phyloP scores from a whole-genome alignment of 306 rosid species.

The Lagenaria siceraria region DNA sequence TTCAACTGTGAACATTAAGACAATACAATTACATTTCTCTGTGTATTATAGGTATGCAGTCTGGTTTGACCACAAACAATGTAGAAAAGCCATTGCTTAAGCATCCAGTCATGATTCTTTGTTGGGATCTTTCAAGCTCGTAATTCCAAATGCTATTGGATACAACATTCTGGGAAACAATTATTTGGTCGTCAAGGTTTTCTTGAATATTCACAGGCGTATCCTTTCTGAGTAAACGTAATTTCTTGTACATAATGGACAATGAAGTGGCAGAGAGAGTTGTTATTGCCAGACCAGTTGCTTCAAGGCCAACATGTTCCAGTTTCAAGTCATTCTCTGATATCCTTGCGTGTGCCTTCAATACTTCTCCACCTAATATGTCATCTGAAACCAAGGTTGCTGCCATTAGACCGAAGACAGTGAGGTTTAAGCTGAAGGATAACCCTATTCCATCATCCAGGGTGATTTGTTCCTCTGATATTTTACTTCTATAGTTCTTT shows the following conservation, averaged over 20 bases:
- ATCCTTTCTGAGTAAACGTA: neutral
- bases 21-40: neutral
- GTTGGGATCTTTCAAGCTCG: neutral
- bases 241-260: slow-evolving; percentile 28
- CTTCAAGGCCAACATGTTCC: slow-evolving; percentile 80
- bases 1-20: neutral
- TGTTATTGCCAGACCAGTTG: slow-evolving; percentile 75
- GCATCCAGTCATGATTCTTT: neutral
- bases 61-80: neutral
- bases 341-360: slow-evolving; percentile 66
- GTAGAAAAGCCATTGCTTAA: neutral
- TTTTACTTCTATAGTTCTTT: slow-evolving; percentile 5
- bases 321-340: slow-evolving; percentile 79
- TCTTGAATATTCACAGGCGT: neutral
- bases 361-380: slow-evolving; percentile 35
- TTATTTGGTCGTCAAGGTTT: neutral
- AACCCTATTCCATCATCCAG: slow-evolving; percentile 26
- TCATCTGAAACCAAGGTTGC: slow-evolving; percentile 53
- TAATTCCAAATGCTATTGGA: neutral
- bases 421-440: slow-evolving; percentile 57
- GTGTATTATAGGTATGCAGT: neutral
- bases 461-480: slow-evolving; percentile 45
- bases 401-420: slow-evolving; percentile 89
- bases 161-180: neutral
- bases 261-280: slow-evolving; percentile 58